Evolutionary conservation across 75 land plant species (phyloP).

Genomic region (Pinus tabuliformis): DNA sequence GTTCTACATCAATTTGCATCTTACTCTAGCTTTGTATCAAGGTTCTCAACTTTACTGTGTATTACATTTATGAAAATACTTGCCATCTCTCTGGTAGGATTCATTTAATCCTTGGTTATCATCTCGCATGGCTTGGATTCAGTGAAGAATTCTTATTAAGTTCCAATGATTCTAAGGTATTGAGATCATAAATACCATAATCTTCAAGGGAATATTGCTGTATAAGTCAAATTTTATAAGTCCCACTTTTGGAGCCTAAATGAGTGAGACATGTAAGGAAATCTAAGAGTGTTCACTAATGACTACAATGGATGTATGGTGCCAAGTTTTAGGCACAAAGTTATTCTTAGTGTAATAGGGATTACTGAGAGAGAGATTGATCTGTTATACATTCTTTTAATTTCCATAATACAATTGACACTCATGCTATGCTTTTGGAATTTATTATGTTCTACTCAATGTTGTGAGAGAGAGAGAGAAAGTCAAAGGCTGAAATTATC

Average conservation of each 20-base stretch:
- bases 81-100: conserved; percentile 52
- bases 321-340: conserved; percentile 79
- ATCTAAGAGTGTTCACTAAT: conserved; percentile 58
- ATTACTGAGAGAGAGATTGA: neutral
- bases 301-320: conserved; percentile 86
- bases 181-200: neutral
- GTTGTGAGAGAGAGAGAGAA: conserved; percentile 50
- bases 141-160: conserved; percentile 85
- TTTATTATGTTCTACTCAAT: conserved; percentile 22
- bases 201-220: neutral
- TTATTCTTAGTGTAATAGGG: neutral
- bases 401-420: neutral
- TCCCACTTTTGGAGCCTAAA: neutral
- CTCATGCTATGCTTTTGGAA: neutral
- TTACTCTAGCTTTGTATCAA: conserved; percentile 11
- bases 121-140: conserved; percentile 87
- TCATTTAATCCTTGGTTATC: conserved; percentile 76
- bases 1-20: neutral
- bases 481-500: conserved; percentile 57
- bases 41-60: conserved; percentile 67
- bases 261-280: conserved; percentile 46
- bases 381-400: neutral
- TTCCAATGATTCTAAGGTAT: conserved; percentile 86
- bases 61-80: conserved; percentile 46
- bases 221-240: neutral